A percentile compares a stretch with the other conserved stretches of the same genome.
Evolutionary conservation across 1,284 basidiomycete genomes (phyloP).

Genomic region (Kwoniella shivajii): DNA sequence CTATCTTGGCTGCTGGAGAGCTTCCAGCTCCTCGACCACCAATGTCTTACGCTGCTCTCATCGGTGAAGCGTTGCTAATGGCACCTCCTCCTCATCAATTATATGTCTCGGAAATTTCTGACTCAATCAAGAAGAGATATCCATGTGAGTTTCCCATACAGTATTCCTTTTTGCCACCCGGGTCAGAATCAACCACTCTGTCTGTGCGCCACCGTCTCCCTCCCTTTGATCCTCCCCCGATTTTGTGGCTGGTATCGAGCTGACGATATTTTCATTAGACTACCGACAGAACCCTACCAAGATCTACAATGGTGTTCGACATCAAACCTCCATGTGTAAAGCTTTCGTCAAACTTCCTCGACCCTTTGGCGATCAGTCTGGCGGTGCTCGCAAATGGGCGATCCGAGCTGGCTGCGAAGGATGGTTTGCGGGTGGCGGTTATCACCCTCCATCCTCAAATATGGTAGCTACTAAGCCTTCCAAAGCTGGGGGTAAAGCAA

Average conservation of each 20-base stretch:
- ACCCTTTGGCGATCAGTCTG: slow-evolving; percentile 53
- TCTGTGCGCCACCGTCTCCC: not conserved
- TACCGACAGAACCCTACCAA: slow-evolving; percentile 53
- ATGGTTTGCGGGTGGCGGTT: slow-evolving; percentile 48
- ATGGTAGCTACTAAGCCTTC: slow-evolving; percentile 6
- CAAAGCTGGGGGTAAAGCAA: slow-evolving; percentile 30
- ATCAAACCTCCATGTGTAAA: slow-evolving; percentile 54
- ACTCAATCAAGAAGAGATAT: slow-evolving; percentile 49
- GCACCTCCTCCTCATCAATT: slow-evolving; percentile 49
- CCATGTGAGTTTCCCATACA: slow-evolving; percentile 39
- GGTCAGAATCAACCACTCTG: not conserved
- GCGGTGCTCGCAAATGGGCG: slow-evolving; percentile 53
- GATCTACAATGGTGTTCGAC: slow-evolving; percentile 55
- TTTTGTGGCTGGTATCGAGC: slow-evolving; percentile 1
- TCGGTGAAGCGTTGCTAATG: slow-evolving; percentile 49
- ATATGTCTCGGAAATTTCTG: slow-evolving; percentile 52
- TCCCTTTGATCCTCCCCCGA: not conserved
- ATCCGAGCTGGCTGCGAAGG: slow-evolving; percentile 52
- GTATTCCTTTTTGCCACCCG: not conserved
- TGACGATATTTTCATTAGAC: slow-evolving; percentile 33
- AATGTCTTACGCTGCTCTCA: slow-evolving; percentile 50
- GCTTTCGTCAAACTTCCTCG: slow-evolving; percentile 53
- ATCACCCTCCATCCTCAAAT: slow-evolving; percentile 34
- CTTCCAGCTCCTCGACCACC: slow-evolving; percentile 44
- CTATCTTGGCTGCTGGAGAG: slow-evolving; percentile 48